Evolutionary conservation across 2,329 filamentous ascomycete species (phyloP).

Genomic region (Myriosclerotinia scirpicola): DNA sequence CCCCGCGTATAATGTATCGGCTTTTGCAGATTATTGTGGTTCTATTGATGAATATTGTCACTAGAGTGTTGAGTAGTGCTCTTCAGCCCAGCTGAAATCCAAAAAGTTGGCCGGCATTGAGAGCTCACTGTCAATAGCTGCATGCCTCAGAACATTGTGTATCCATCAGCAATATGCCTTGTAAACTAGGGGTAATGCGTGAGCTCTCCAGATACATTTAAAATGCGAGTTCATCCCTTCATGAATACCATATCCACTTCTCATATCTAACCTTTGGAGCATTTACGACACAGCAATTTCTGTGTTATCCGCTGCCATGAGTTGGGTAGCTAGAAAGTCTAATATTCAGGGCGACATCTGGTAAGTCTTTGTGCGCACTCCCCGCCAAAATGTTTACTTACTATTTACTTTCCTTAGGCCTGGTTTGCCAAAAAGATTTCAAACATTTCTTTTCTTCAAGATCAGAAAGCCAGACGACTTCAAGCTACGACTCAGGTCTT

Average conservation of each 20-base stretch:
- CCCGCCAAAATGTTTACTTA: background rate
- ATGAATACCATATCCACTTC: background rate
- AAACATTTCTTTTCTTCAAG: conserved; percentile 13
- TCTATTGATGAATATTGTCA: background rate
- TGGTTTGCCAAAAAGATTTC: conserved; percentile 3
- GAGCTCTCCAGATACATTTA: background rate
- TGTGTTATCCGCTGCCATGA: background rate
- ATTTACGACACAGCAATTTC: background rate
- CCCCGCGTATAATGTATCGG: background rate
- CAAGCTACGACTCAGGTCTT: background rate
- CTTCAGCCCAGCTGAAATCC: background rate
- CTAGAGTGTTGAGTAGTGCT: background rate
- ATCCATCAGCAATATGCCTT: background rate
- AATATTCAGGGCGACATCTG: conserved; percentile 18
- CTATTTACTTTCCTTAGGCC: background rate
- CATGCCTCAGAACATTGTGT: background rate
- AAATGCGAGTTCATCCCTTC: background rate
- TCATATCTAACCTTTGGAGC: background rate
- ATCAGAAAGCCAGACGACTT: conserved; percentile 12
- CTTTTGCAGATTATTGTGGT: background rate
- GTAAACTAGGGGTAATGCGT: background rate
- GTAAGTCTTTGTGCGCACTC: background rate
- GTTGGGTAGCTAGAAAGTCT: conserved; percentile 6
- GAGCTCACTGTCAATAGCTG: background rate
- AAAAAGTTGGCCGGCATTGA: background rate